Percentiles rank a stretch among this genome's conserved stretches.
Evolutionary conservation across 192 early-diverging fungal genomes (phyloP).

Genomic region (Mortierella claussenii): DNA sequence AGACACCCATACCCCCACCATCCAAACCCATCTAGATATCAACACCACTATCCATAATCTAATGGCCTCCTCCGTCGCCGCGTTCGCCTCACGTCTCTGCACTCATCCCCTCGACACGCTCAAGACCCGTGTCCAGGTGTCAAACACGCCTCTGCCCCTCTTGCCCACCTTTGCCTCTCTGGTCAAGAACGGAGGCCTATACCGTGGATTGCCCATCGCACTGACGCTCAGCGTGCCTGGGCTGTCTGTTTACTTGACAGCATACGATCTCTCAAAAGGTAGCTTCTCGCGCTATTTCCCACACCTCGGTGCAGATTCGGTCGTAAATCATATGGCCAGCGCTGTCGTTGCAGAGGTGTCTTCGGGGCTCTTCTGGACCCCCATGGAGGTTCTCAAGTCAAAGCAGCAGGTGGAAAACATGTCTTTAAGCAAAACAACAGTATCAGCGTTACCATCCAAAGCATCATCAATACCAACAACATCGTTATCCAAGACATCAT

Average conservation of each 20-base stretch:
- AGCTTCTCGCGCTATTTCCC: constrained; percentile 30
- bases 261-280: constrained; percentile 74
- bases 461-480: too few species aligned
- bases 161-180: constrained; percentile 27
- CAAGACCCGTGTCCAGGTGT: constrained; percentile 73
- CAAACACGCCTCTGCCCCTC: constrained; percentile 23
- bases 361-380: constrained; percentile 80
- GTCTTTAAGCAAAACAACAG: too few species aligned
- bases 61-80: constrained; percentile 64
- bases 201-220: constrained; percentile 76
- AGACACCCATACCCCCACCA: background rate
- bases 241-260: constrained; percentile 72
- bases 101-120: constrained; percentile 86
- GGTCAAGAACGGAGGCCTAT: constrained; percentile 56
- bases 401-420: constrained; percentile 67
- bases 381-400: constrained; percentile 88
- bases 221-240: constrained; percentile 78
- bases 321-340: constrained; percentile 67
- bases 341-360: constrained; percentile 71
- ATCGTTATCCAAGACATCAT: too few species aligned
- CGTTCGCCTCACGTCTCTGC: constrained; percentile 64
- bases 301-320: constrained; percentile 34
- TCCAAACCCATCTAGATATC: background rate
- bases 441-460: too few species aligned
- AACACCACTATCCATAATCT: constrained; percentile 38